A percentile compares a stretch with the other conserved stretches of the same genome.
phyloP scores from a whole-genome alignment of 257 asterid genomes.

The Thymus quinquecostatus region DNA sequence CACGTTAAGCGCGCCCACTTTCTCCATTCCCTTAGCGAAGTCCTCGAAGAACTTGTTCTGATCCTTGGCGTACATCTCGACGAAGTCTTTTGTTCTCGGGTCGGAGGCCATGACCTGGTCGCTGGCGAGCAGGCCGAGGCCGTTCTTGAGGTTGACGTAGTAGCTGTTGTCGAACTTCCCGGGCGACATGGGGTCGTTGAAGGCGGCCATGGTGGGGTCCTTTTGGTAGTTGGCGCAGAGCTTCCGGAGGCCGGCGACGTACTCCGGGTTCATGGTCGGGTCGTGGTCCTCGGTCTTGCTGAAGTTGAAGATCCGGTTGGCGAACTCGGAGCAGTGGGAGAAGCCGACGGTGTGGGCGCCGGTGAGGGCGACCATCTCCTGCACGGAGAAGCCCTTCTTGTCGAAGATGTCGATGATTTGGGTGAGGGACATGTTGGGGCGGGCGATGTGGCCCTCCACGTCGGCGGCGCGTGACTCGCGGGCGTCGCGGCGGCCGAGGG shows the following conservation, averaged over 20 bases:
- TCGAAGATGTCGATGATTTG: slow-evolving; percentile 55
- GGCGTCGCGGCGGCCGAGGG: slow-evolving; percentile 73
- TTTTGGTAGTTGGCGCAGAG: slow-evolving; percentile 53
- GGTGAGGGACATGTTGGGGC: slow-evolving; percentile 57
- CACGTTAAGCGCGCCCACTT: slow-evolving; percentile 46
- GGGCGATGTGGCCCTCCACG: slow-evolving; percentile 80
- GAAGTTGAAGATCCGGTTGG: slow-evolving; percentile 55
- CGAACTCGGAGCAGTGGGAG: slow-evolving; percentile 75
- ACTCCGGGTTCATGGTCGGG: slow-evolving; percentile 63
- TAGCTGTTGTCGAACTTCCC: slow-evolving; percentile 84
- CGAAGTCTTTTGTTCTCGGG: slow-evolving; percentile 67
- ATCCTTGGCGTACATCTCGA: slow-evolving; percentile 70
- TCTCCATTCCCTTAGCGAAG: slow-evolving; percentile 67
- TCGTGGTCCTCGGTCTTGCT: slow-evolving; percentile 43
- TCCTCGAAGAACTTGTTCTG: slow-evolving; percentile 60
- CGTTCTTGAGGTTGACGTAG: slow-evolving; percentile 52
- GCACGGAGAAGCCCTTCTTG: slow-evolving; percentile 41
- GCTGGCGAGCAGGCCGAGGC: slow-evolving; percentile 62
- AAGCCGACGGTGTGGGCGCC: slow-evolving; percentile 93
- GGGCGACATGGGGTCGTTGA: slow-evolving; percentile 78
- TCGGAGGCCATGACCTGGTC: slow-evolving; percentile 63
- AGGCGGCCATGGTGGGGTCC: slow-evolving; percentile 56
- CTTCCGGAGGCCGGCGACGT: slow-evolving; percentile 46
- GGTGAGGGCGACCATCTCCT: slow-evolving; percentile 75
- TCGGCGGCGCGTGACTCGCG: slow-evolving; percentile 42